Evolutionary conservation across 1,139 yeast genomes (phyloP).

Genomic region (Saccharomyces pastorianus): DNA sequence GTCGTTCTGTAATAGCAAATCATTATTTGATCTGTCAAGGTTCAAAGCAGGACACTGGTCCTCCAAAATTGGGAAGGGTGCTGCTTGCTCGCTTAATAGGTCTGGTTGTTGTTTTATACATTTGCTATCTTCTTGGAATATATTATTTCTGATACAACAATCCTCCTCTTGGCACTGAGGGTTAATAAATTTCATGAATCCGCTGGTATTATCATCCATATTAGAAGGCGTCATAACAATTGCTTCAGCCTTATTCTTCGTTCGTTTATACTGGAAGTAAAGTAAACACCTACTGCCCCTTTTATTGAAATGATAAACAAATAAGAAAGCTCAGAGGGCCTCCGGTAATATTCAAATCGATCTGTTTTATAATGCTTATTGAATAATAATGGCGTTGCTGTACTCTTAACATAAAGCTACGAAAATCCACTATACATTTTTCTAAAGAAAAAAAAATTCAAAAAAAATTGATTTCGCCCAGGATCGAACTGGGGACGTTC

Average conservation of each 20-base stretch:
- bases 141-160: not conserved
- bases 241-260: not conserved
- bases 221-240: not conserved
- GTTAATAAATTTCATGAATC: not conserved
- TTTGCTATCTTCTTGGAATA: not conserved
- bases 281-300: not conserved
- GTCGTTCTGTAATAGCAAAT: not conserved
- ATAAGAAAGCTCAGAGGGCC: not conserved
- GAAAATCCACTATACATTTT: not conserved
- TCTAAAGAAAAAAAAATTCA: not conserved
- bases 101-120: not conserved
- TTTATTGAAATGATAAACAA: not conserved
- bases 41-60: not conserved
- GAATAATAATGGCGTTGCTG: not conserved
- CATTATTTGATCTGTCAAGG: not conserved
- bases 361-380: not conserved
- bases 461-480: constrained; percentile 76
- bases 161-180: not conserved
- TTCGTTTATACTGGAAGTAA: not conserved
- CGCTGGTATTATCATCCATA: not conserved
- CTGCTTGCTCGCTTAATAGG: not conserved
- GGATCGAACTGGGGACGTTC: constrained; percentile 99
- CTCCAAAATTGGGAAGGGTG: not conserved
- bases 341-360: not conserved
- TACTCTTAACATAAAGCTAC: not conserved